Percentiles rank a stretch among this genome's conserved stretches.
phyloP scores from a whole-genome alignment of 2,329 filamentous ascomycete genomes.

The Metarhizium album region DNA sequence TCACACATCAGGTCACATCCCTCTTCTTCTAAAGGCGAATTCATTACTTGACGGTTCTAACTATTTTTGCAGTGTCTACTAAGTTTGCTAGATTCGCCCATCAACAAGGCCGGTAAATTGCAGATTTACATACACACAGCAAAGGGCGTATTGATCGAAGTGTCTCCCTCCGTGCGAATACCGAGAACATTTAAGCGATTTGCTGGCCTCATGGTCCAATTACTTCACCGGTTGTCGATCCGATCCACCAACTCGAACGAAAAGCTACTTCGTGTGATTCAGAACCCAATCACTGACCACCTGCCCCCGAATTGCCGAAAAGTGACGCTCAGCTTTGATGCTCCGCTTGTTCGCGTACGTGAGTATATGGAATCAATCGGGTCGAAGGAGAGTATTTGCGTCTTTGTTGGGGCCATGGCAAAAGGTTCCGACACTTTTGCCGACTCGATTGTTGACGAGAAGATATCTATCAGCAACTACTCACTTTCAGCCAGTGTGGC shows the following conservation, averaged over 20 bases:
- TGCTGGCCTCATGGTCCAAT: slow-evolving; percentile 95
- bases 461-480: slow-evolving; percentile 97
- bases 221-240: slow-evolving; percentile 90
- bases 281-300: slow-evolving; percentile 96
- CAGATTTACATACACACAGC: slow-evolving; percentile 99
- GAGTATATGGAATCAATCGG: slow-evolving; percentile 78
- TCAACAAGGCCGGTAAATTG: slow-evolving; percentile 96
- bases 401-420: slow-evolving; percentile 97
- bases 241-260: slow-evolving; percentile 94
- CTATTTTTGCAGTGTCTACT: slow-evolving; percentile 65
- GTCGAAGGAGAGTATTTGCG: slow-evolving; percentile 85
- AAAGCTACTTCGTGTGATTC: slow-evolving; percentile 93
- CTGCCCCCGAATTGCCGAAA: slow-evolving; percentile 95
- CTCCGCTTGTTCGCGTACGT: slow-evolving; percentile 72
- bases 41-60: slow-evolving; percentile 28
- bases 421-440: slow-evolving; percentile 95
- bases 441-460: slow-evolving; percentile 87
- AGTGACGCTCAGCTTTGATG: slow-evolving; percentile 91
- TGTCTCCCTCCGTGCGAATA: slow-evolving; percentile 95
- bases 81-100: slow-evolving; percentile 90
- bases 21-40: slow-evolving; percentile 10
- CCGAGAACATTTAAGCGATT: slow-evolving; percentile 98
- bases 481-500: slow-evolving; percentile 94
- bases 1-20: slow-evolving; percentile 78
- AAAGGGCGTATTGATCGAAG: slow-evolving; percentile 93